phyloP scores from a whole-genome alignment of 2,329 filamentous ascomycete species.

The Dothidotthia symphoricarpi region DNA sequence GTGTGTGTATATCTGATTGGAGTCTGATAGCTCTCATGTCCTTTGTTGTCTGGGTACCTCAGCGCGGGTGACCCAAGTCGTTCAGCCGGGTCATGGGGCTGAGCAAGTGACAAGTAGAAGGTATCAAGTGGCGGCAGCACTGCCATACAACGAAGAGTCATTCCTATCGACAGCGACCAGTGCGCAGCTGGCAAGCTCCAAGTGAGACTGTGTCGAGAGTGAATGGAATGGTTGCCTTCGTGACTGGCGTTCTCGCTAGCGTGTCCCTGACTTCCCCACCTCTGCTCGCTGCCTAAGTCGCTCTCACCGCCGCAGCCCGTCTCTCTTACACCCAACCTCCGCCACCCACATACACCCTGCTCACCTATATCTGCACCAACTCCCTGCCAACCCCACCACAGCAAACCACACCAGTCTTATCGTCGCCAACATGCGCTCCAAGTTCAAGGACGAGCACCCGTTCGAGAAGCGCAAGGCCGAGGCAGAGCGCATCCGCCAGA shows the following conservation, averaged over 20 bases:
- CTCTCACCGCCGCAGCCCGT: slow-evolving; percentile 36
- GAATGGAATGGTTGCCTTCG: slow-evolving; percentile 1
- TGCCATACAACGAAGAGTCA: slow-evolving; percentile 32
- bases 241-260: no score
- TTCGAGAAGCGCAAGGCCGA: slow-evolving; percentile 99
- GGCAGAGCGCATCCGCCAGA: slow-evolving; percentile 98
- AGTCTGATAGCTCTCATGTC: background rate
- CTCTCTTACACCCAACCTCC: slow-evolving; percentile 25
- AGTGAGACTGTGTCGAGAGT: no score
- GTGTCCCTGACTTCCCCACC: slow-evolving; percentile 1
- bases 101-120: slow-evolving; percentile 27
- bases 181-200: slow-evolving; percentile 4
- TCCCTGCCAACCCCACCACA: slow-evolving; percentile 8
- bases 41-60: slow-evolving; percentile 3
- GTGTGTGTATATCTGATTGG: no score
- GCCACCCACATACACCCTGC: slow-evolving; percentile 18
- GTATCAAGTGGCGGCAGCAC: slow-evolving; percentile 25
- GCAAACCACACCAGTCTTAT: slow-evolving; percentile 11
- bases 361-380: slow-evolving; percentile 6
- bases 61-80: slow-evolving; percentile 18
- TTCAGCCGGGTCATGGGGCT: slow-evolving; percentile 27
- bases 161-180: slow-evolving; percentile 3
- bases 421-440: slow-evolving; percentile 74
- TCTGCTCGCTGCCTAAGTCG: slow-evolving; percentile 33
- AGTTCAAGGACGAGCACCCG: slow-evolving; percentile 99